phyloP scores from a whole-genome alignment of 495 filamentous ascomycete genomes.

The Neurospora sp. region DNA sequence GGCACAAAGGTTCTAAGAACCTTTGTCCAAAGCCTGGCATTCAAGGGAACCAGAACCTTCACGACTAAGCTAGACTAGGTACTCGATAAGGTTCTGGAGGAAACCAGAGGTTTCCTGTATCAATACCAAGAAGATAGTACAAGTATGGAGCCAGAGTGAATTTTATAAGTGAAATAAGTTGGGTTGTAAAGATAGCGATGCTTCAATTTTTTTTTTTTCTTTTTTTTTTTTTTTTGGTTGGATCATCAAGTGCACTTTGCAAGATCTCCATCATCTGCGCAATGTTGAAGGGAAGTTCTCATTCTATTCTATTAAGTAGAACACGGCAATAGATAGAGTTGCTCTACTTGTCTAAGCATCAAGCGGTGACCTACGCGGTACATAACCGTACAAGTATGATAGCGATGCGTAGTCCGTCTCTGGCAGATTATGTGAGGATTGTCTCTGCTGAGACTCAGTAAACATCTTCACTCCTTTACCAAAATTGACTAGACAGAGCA shows the following conservation, averaged over 20 bases:
- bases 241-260: neutral
- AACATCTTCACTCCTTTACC: neutral
- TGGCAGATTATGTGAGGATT: neutral
- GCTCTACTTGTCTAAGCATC: neutral
- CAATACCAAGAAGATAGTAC: neutral
- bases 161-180: neutral
- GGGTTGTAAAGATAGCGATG: neutral
- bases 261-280: neutral
- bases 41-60: too few relatives aligned
- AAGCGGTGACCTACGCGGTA: neutral
- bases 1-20: neutral
- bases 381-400: neutral
- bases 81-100: too few relatives aligned
- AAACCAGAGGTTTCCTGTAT: neutral
- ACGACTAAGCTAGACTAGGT: too few relatives aligned
- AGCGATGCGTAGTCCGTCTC: neutral
- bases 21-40: too few relatives aligned
- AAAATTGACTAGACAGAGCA: neutral
- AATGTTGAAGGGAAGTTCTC: neutral
- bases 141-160: neutral
- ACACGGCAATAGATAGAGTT: neutral
- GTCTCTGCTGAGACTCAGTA: neutral
- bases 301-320: neutral
- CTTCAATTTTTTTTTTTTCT: neutral
- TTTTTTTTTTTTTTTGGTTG: neutral